phyloP scores from a whole-genome alignment of 139 green algal species.

The Closterium sp. region DNA sequence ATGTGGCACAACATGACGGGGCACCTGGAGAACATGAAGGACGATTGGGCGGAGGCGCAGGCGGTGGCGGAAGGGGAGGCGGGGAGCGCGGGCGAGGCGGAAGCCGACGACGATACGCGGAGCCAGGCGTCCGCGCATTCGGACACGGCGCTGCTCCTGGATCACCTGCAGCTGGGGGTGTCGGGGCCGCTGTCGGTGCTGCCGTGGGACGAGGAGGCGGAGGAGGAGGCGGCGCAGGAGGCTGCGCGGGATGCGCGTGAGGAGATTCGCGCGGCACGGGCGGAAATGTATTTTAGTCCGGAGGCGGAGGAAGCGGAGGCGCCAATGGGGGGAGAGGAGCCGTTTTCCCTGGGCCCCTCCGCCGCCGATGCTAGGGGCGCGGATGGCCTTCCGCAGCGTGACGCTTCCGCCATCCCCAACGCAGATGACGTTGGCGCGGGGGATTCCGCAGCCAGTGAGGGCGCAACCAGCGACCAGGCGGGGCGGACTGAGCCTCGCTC shows the following conservation, averaged over 20 bases:
- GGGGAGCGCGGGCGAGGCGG: not conserved
- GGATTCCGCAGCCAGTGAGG: not conserved
- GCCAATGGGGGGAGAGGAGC: not conserved
- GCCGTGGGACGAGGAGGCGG: constrained; percentile 1
- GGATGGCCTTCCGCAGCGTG: not conserved
- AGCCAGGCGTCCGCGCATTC: not conserved
- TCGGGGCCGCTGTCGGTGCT: not conserved
- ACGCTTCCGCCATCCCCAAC: not conserved
- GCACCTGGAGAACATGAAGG: constrained; percentile 4
- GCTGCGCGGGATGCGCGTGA: not conserved
- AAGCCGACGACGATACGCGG: not conserved
- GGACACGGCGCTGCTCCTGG: constrained; percentile 1
- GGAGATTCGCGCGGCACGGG: not conserved
- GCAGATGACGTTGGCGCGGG: not conserved
- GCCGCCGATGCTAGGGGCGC: not conserved
- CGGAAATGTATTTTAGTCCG: not conserved
- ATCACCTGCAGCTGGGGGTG: constrained; percentile 4
- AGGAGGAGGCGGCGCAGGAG: not conserved
- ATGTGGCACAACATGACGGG: constrained; percentile 7
- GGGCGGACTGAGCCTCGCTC: not conserved
- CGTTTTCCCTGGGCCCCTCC: not conserved
- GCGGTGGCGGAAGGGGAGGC: not conserved
- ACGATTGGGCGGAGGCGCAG: not conserved
- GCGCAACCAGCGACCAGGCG: not conserved
- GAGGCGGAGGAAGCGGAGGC: not conserved